phyloP scores from a whole-genome alignment of 768 basidiomycete genomes.

The Leccinum fibrillosum region DNA sequence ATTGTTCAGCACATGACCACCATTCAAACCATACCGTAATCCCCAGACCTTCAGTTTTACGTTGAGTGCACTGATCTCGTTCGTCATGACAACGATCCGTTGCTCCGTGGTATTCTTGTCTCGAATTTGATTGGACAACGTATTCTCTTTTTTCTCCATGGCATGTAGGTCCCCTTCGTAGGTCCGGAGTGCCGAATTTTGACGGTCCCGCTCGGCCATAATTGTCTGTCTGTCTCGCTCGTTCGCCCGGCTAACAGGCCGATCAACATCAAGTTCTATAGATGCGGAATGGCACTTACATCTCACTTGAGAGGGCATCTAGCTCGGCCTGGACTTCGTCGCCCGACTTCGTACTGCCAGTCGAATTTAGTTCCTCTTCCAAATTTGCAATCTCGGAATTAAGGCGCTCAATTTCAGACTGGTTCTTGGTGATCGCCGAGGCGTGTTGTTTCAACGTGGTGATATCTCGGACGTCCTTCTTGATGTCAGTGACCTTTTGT shows the following conservation, averaged over 20 bases:
- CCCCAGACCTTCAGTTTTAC: slow-evolving; percentile 48
- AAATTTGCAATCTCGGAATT: slow-evolving; percentile 58
- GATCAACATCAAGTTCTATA: neutral
- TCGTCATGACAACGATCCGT: slow-evolving; percentile 54
- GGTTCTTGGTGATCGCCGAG: slow-evolving; percentile 52
- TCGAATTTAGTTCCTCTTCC: slow-evolving; percentile 64
- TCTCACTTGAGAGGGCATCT: slow-evolving; percentile 53
- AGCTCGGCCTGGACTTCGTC: slow-evolving; percentile 85
- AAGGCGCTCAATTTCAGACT: slow-evolving; percentile 56
- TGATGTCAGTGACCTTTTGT: slow-evolving; percentile 50
- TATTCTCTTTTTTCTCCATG: slow-evolving; percentile 59
- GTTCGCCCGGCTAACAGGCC: slow-evolving; percentile 37
- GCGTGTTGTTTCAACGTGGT: slow-evolving; percentile 59
- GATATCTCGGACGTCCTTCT: slow-evolving; percentile 61
- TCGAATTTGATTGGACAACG: slow-evolving; percentile 52
- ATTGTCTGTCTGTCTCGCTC: slow-evolving; percentile 63
- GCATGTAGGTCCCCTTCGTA: slow-evolving; percentile 60
- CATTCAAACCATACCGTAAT: neutral
- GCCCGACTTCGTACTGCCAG: slow-evolving; percentile 76
- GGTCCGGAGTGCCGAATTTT: slow-evolving; percentile 46
- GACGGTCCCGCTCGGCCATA: slow-evolving; percentile 59
- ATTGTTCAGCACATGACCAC: neutral
- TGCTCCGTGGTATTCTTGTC: slow-evolving; percentile 57
- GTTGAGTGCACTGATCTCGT: slow-evolving; percentile 47
- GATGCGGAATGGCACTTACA: slow-evolving; percentile 47